Percentiles rank a stretch among this genome's conserved stretches.
Evolutionary conservation across 495 filamentous ascomycete genomes (phyloP).

Genomic region (Articulospora tetracladia): DNA sequence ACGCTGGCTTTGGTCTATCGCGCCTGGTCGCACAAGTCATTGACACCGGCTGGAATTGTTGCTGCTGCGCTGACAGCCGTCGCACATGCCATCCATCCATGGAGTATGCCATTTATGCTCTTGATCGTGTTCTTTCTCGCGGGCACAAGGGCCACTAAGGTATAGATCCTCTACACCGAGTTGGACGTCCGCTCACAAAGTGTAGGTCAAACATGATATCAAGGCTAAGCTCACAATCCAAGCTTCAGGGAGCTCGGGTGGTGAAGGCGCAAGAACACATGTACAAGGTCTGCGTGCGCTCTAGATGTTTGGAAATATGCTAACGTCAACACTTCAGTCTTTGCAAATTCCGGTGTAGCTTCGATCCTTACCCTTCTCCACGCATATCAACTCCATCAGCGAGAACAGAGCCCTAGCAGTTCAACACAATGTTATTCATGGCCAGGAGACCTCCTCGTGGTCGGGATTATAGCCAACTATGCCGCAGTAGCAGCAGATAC

Average conservation of each 20-base stretch:
- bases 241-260: conserved; percentile 63
- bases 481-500: conserved; percentile 90
- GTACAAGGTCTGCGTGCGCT: conserved; percentile 50
- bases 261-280: conserved; percentile 78
- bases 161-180: conserved; percentile 26
- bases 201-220: conserved; percentile 76
- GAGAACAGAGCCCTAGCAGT: conserved; percentile 27
- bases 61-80: conserved; percentile 67
- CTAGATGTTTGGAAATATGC: background rate
- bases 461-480: conserved; percentile 71
- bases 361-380: conserved; percentile 71
- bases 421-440: conserved; percentile 37
- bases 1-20: conserved; percentile 61
- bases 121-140: conserved; percentile 83
- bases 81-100: conserved; percentile 84
- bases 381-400: conserved; percentile 53
- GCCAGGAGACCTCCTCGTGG: conserved; percentile 50
- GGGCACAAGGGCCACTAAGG: conserved; percentile 80
- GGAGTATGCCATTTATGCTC: conserved; percentile 81
- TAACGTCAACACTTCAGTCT: conserved; percentile 54
- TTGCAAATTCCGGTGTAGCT: conserved; percentile 82
- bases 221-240: conserved; percentile 79
- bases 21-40: conserved; percentile 67
- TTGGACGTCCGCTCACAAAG: conserved; percentile 10
- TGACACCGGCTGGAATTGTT: conserved; percentile 69